Base-by-base conservation (phyloP, 306 rosid species). In the Vicia sativa region DNA sequence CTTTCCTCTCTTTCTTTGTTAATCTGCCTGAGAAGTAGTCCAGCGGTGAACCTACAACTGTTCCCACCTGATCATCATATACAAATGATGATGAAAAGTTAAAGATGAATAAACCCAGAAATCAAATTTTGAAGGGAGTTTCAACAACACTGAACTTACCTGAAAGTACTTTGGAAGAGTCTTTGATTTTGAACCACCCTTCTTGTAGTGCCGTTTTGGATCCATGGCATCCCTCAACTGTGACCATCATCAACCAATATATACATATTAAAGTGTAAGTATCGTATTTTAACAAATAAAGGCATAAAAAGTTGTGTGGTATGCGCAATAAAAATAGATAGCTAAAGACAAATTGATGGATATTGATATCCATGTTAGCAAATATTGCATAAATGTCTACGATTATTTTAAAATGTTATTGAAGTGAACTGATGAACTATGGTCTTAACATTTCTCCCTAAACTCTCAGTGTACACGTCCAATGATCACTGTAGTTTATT, bases 161-260 rank as follows among this genome's bases (percentile, higher is more conserved):
- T 92, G 96, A 78, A 92, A 86, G 76, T 87, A 92, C 77, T 87
- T 89, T 66, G 86, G 89, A 42, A 84, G 69, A 11, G 79, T 29
- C 73, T 87, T 83, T 1, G 80, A 74, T 18, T 89, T 82, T 21
- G 91, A 81, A 65, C 78, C 88, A 23, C 84, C 84, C 83, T 87
- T 89, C 80, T 92, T 92, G 80, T 89, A 92, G 72, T 89, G 96
- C 67, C 93, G 74, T 77, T 87, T 89, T 5, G 98, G 96, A 87
- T 92, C 98, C 46, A 92, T 61, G 52, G 66, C 92, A 80, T 68
- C 66, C 83, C 96, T 89, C 74, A 89, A 58, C 96, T 92, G 76
- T 29, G 81, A 58, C 23, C 48, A 75, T 59, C 56, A 77, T 59
- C 56, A 77, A 77, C 41, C 61, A 57, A 48, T 8, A 37, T 15